Base-by-base conservation (phyloP, 768 basidiomycete genomes). In the Auricularia heimuer region DNA sequence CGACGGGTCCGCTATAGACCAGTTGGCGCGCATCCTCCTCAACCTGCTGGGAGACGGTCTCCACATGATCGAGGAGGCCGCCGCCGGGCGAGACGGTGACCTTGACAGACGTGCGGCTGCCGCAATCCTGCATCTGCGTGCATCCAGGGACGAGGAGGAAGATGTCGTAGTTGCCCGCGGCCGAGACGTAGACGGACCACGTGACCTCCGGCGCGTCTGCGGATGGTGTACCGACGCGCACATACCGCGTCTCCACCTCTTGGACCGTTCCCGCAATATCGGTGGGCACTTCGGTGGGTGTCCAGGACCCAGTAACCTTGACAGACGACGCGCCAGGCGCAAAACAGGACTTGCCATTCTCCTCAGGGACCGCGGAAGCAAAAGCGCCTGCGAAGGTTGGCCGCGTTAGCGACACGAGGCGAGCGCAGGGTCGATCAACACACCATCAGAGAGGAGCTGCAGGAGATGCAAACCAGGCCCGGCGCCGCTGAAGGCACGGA, bases 121-220 rank as follows among this genome's bases (percentile, higher is more conserved):
- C 79, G 71, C 97, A 99, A 70, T 96, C 90, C 67, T 87, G 84
- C 70, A 94, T 83, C 65, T 85, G 76, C 3, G 79, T 77, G 75
- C 97, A 99, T 12, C 95, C 95, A 0, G 97, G 97, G 16, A 96
- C 82, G 54, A 91, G 80, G 51, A 98, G 72, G 75, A 88, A 90
- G 68, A 98, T 80, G 51, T 88, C 83, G 75, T 99, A 99, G 66
- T 84, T 77, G 37, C 94, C 97, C 2, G 90, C 82, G 10, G 91
- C 88, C 0, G 92, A 92, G n/a, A 98, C 88, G 70, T 92, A 94
- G 0, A 95, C 95, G 74, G 84, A 82, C 88, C 92, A 97, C 0
- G 90, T 94, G 72, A 96, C 84, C 42, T 82, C 86, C 14, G 97
- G 92, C n/a, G 83, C 84, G 35, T 81, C 74, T 1, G 82, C 71